Conservation (phyloP, 306 rosid species). For the Elaeagnus macrophylla region DNA sequence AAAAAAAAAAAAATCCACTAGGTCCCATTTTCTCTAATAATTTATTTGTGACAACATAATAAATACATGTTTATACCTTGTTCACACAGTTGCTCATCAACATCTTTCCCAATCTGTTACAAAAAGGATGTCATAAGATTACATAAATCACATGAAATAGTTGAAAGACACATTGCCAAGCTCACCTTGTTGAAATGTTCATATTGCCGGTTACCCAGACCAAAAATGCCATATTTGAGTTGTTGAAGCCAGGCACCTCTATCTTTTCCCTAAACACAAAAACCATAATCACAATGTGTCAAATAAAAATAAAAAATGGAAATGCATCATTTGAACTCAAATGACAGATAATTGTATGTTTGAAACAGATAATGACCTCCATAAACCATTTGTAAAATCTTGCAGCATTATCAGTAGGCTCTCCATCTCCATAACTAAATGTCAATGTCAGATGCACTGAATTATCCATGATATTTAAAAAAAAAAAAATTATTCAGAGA, state of each 20-base stretch:
- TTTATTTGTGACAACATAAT: too few species aligned
- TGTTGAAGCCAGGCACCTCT: constrained; percentile 66
- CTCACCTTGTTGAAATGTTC: constrained; percentile 97
- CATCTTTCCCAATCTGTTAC: too few species aligned
- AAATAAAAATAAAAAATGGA: background rate
- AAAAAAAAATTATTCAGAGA: background rate
- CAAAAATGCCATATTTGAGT: constrained; percentile 83
- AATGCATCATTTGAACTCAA: background rate
- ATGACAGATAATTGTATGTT: too few species aligned
- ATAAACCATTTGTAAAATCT: constrained; percentile 89
- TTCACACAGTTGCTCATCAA: too few species aligned
- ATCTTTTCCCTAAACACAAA: constrained; percentile 54
- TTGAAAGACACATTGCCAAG: too few species aligned
- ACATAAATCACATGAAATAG: too few species aligned
- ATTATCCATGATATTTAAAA: background rate
- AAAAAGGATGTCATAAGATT: too few species aligned
- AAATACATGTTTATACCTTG: too few species aligned
- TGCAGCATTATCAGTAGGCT: constrained; percentile 96
- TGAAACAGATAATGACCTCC: constrained; percentile 37
- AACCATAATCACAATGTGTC: background rate
- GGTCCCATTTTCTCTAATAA: too few species aligned
- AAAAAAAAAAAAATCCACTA: too few species aligned
- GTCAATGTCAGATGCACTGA: background rate
- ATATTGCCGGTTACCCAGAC: constrained; percentile 95
- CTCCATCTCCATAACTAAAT: constrained; percentile 93